Evolutionary conservation across 2,329 filamentous ascomycete species (phyloP).

Genomic region (Coniella vitis): DNA sequence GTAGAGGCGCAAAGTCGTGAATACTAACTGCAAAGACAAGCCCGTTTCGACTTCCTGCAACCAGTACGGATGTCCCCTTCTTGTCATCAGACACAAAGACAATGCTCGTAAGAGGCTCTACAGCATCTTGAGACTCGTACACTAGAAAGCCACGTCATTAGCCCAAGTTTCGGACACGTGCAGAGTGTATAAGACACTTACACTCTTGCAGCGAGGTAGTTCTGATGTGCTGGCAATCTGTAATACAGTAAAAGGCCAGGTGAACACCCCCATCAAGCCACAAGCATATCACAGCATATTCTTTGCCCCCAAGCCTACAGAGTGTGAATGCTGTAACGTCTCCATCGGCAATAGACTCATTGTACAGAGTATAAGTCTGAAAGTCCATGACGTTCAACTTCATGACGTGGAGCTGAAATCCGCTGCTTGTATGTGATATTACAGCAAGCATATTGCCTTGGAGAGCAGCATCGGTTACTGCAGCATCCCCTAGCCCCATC

Average conservation of each 20-base stretch:
- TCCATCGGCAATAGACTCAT: slow-evolving; percentile 25
- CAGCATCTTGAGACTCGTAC: background rate
- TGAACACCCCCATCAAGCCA: slow-evolving; percentile 10
- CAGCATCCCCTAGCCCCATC: slow-evolving; percentile 21
- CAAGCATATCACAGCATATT: slow-evolving; percentile 8
- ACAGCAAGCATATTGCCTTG: slow-evolving; percentile 33
- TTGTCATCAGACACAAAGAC: slow-evolving; percentile 25
- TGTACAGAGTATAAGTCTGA: slow-evolving; percentile 19
- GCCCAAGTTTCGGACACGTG: background rate
- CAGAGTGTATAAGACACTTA: slow-evolving; percentile 2
- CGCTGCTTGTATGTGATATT: slow-evolving; percentile 30
- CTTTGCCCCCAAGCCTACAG: slow-evolving; percentile 20
- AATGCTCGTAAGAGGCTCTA: slow-evolving; percentile 38
- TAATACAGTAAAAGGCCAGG: slow-evolving; percentile 9
- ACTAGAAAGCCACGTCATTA: background rate
- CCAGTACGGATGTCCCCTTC: slow-evolving; percentile 25
- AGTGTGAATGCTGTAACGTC: slow-evolving; percentile 44
- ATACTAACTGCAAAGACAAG: slow-evolving; percentile 36
- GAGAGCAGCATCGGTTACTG: slow-evolving; percentile 38
- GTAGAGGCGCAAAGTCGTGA: slow-evolving; percentile 16
- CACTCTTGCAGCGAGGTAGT: slow-evolving; percentile 4
- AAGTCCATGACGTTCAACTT: slow-evolving; percentile 27
- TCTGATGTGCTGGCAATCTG: background rate
- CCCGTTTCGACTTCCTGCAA: slow-evolving; percentile 46
- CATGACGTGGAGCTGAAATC: slow-evolving; percentile 34